Base-by-base conservation (phyloP, 2,329 filamentous ascomycete species). In the Diplocarpon rosae region DNA sequence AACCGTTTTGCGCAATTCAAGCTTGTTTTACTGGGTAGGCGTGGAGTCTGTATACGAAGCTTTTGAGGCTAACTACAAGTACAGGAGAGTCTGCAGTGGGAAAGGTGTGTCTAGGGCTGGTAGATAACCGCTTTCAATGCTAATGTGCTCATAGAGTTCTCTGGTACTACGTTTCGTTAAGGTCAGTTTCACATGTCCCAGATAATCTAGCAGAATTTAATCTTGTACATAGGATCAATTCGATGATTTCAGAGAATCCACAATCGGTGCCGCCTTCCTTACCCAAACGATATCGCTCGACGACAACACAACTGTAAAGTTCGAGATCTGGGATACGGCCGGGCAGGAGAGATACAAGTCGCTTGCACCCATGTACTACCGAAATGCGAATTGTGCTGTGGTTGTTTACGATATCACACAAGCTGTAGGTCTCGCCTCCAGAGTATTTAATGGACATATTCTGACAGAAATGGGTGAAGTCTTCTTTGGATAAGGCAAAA, bases 381-480 rank as follows among this genome's bases (percentile, higher is more conserved):
- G 93, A 59, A 98, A 98, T 65, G 93, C 93, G 58, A 96, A 98
- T 77, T 96, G 92, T 69, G 92, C 93, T 47, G 90, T 98, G 28
- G 90, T 98, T 39, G 92, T 98, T 55, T 98, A 98, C 68, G 92
- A 98, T 69, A 96, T 98, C 62, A 98, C 92, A 62, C 92, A 98
- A 77, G 87, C 92, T 56, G 92, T 98, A 81, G 54, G 58, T 31
- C 24, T 28, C 15, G 30, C 16, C 17, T 14, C 13, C 16, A 41
- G 13, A 36, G 1, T 27, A 8, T 9, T 14, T 35, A 13, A 14
- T 35, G 33, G 33, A 35, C 14, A 2, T 10, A 15, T 28, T 37
- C 51, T 56, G 33, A 55, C 37, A 45, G 34, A 27, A 37, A 11
- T 39, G 8, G 8, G 7, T 10, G 39, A 55, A 98, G 92, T 79